phyloP scores from a whole-genome alignment of 2,329 filamentous ascomycete species.

The Chlorencoelia australis region DNA sequence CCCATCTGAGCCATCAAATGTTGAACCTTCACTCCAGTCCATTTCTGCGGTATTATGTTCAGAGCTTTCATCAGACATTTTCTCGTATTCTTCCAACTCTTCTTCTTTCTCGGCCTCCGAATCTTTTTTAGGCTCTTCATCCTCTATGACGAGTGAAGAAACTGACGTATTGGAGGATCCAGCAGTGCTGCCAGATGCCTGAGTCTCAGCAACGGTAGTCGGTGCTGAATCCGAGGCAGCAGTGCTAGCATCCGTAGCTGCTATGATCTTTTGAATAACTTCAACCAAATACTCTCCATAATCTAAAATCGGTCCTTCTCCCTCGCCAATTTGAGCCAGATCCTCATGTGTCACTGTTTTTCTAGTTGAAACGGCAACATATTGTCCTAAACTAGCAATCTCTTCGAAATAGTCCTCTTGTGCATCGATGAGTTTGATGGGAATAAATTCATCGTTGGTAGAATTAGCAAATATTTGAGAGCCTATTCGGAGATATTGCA shows the following conservation, averaged over 20 bases:
- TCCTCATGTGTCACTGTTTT: background rate
- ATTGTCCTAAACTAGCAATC: background rate
- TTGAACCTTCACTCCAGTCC: constrained; percentile 3
- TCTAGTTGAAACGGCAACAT: background rate
- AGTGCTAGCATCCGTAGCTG: background rate
- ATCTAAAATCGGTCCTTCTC: background rate
- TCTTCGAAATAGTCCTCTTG: background rate
- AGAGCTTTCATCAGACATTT: background rate
- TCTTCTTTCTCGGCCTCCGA: background rate
- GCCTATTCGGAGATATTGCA: background rate
- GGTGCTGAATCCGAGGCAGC: background rate
- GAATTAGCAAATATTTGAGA: background rate
- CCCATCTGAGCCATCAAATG: background rate
- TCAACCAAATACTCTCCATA: background rate
- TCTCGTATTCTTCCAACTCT: background rate
- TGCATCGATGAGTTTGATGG: background rate
- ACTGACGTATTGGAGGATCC: background rate
- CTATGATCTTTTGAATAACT: background rate
- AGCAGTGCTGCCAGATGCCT: background rate
- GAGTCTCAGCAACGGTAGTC: background rate
- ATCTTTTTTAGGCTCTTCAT: background rate
- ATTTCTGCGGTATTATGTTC: constrained; percentile 1
- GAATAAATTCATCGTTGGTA: background rate
- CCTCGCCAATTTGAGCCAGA: background rate
- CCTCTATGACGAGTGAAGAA: background rate